Evolutionary conservation across 2,329 filamentous ascomycete species (phyloP).

Genomic region (Zasmidium angulare): DNA sequence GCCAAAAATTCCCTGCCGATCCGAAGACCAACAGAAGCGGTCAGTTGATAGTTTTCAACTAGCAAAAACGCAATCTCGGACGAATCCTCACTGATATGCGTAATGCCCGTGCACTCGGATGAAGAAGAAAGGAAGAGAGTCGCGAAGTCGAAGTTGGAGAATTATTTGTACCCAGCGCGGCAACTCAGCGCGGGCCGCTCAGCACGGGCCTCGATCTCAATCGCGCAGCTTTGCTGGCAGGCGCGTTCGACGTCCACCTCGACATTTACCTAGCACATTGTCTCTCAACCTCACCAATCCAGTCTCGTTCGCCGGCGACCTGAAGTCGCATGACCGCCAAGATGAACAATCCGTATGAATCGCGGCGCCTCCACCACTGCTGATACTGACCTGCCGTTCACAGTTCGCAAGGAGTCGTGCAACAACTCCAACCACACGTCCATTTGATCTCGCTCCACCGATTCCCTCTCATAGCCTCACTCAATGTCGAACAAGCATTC

Average conservation of each 20-base stretch:
- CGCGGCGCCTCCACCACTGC: not conserved
- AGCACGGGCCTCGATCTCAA: not conserved
- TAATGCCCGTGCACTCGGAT: constrained; percentile 63
- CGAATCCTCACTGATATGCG: constrained; percentile 82
- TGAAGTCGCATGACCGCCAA: constrained; percentile 14
- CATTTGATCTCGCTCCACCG: constrained; percentile 83
- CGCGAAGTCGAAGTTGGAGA: no score
- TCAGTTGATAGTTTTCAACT: constrained; percentile 83
- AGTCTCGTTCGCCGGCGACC: constrained; percentile 1
- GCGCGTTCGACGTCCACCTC: not conserved
- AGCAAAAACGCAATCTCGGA: constrained; percentile 87
- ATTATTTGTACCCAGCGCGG: no score
- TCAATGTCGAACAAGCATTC: constrained; percentile 74
- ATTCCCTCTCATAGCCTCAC: constrained; percentile 70
- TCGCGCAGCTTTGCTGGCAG: not conserved
- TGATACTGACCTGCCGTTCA: constrained; percentile 10
- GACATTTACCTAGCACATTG: not conserved
- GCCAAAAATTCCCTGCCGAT: constrained; percentile 79
- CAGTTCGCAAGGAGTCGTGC: constrained; percentile 25
- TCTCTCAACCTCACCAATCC: not conserved
- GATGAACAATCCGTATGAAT: constrained; percentile 23
- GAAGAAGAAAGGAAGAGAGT: no score
- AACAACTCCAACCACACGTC: constrained; percentile 58
- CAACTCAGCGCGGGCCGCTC: no score
- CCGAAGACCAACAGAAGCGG: constrained; percentile 70